Conservation (phyloP, 108 stramenopile species). For the Mediolabrus comicus region DNA sequence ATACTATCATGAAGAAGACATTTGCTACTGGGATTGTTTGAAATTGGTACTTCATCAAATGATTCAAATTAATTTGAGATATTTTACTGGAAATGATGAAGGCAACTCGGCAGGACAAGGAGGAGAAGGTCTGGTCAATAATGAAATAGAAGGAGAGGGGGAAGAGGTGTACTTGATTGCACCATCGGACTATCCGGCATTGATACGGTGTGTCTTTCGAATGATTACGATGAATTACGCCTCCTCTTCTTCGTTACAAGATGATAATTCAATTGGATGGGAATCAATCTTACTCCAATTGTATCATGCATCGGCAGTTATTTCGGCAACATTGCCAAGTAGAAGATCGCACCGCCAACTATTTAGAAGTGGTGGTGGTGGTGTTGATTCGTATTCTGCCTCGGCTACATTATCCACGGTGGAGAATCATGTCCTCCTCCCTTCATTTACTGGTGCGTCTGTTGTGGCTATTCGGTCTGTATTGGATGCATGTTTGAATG, state of each 20-base stretch:
- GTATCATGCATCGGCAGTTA: constrained; percentile 31
- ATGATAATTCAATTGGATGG: constrained; percentile 6
- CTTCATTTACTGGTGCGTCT: constrained; percentile 30
- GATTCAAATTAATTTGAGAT: constrained; percentile 23
- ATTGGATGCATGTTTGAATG: constrained; percentile 17
- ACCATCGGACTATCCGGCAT: constrained; percentile 36
- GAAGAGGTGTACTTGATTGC: constrained; percentile 31
- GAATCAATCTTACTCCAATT: constrained; percentile 26
- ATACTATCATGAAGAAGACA: background rate
- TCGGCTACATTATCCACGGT: constrained; percentile 24
- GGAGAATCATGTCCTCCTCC: constrained; percentile 36
- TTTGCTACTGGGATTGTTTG: constrained; percentile 33
- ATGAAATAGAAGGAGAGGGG: constrained; percentile 17
- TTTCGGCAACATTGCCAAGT: background rate
- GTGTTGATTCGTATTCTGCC: background rate
- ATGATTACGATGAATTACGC: constrained; percentile 12
- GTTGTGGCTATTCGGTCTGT: constrained; percentile 19
- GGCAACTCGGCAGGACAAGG: background rate
- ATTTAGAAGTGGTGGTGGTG: background rate
- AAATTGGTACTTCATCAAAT: constrained; percentile 15
- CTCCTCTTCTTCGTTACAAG: background rate
- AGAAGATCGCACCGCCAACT: background rate
- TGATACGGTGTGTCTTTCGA: constrained; percentile 35
- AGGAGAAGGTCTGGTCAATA: constrained; percentile 1
- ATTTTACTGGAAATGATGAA: constrained; percentile 6